These are phyloP conservation scores for Lasiodiplodia gonubiensis DNA, from an alignment of 2,329 filamentous ascomycete species.

Conservation along the genomic window DNA sequence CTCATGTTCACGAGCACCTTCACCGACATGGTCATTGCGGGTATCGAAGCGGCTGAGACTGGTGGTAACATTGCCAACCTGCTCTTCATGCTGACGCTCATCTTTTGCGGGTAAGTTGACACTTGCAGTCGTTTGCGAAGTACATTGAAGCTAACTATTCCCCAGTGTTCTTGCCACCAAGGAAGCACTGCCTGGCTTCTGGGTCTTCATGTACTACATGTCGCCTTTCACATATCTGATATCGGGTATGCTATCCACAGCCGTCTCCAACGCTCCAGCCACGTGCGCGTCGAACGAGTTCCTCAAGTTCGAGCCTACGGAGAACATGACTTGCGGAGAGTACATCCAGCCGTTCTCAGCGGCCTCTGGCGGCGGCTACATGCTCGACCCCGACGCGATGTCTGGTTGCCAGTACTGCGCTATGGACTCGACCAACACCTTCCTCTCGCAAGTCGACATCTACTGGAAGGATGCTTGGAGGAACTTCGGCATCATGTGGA, in stretches of 20 bases:
- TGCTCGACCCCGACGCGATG: slow-evolving; percentile 42
- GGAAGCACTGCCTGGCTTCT: slow-evolving; percentile 68
- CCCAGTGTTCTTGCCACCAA: slow-evolving; percentile 68
- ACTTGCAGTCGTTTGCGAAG: not conserved
- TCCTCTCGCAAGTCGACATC: slow-evolving; percentile 50
- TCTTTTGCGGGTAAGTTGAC: slow-evolving; percentile 62
- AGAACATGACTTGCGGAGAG: slow-evolving; percentile 62
- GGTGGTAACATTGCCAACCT: slow-evolving; percentile 73
- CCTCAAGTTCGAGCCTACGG: slow-evolving; percentile 64
- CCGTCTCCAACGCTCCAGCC: slow-evolving; percentile 68
- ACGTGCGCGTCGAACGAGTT: slow-evolving; percentile 71
- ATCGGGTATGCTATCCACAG: slow-evolving; percentile 70
- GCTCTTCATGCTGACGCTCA: slow-evolving; percentile 70
- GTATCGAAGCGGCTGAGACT: slow-evolving; percentile 72
- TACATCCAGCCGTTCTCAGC: slow-evolving; percentile 55
- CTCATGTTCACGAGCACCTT: slow-evolving; percentile 79
- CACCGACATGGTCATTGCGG: slow-evolving; percentile 73
- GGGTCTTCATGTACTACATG: slow-evolving; percentile 79
- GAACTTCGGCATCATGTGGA: slow-evolving; percentile 61
- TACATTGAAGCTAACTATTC: slow-evolving; percentile 47
- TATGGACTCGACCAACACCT: slow-evolving; percentile 50
- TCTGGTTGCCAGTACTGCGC: slow-evolving; percentile 49
- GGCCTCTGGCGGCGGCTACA: slow-evolving; percentile 46
- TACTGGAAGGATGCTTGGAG: slow-evolving; percentile 56
- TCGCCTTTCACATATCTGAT: slow-evolving; percentile 81